These are phyloP conservation scores for Arthrobotrys pseudoclavata DNA, from an alignment of 2,329 filamentous ascomycete genomes.

Conservation along the genomic window DNA sequence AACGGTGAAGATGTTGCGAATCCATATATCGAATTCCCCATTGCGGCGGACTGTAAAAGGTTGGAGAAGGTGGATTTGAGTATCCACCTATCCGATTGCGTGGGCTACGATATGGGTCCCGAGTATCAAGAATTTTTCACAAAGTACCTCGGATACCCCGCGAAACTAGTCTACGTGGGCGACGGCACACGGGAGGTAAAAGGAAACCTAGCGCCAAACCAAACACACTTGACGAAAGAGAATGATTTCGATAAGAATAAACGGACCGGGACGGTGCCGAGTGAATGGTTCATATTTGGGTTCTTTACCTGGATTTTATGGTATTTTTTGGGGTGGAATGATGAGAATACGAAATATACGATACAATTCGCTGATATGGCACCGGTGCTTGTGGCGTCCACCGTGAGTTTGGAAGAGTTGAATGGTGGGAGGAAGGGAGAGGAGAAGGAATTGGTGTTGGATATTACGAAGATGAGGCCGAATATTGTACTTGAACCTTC, in stretches of 20 bases:
- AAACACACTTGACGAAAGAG: constrained; percentile 55
- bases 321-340: constrained; percentile 50
- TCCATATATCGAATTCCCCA: constrained; percentile 71
- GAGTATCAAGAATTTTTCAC: constrained; percentile 75
- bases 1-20: constrained; percentile 63
- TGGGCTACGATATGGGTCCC: constrained; percentile 75
- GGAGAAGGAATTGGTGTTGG: constrained; percentile 68
- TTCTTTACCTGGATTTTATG: constrained; percentile 44
- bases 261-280: constrained; percentile 16
- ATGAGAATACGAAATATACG: constrained; percentile 67
- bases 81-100: constrained; percentile 73
- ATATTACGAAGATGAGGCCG: constrained; percentile 78
- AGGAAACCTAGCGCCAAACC: constrained; percentile 72
- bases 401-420: constrained; percentile 78
- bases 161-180: constrained; percentile 76
- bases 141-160: constrained; percentile 74
- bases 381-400: constrained; percentile 79
- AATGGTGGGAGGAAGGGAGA: constrained; percentile 70
- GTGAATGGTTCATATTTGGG: constrained; percentile 26
- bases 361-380: constrained; percentile 82
- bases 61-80: constrained; percentile 71
- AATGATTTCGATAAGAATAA: constrained; percentile 21
- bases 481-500: constrained; percentile 74
- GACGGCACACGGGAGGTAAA: constrained; percentile 73
- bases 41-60: constrained; percentile 70